Base-by-base conservation (phyloP, 192 early-diverging fungal genomes). In the Entomortierella parvispora region DNA sequence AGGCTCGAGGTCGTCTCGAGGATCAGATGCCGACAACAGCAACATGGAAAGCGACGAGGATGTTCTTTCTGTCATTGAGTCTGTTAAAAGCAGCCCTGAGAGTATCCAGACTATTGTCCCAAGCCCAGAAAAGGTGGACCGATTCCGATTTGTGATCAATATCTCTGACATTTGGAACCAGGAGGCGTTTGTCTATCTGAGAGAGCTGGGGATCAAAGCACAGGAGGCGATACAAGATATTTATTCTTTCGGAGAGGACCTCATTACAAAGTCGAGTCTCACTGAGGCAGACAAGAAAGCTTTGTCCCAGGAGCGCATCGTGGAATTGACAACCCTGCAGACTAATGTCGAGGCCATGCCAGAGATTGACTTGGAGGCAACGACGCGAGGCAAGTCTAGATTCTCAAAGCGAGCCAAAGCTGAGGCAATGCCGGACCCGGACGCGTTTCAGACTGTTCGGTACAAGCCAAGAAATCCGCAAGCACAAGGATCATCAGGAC, bases 361-460 rank as follows among this genome's bases (percentile, higher is more conserved):
- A 15, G 62, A 64, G n/a, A n/a, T n/a, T n/a, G 42, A 25, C 9
- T 12, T 32, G 3, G 18, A 31, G 22, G 20, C 43, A 15, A 31
- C 8, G 14, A 32, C 18, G n/a, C 31, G 31, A 33, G n/a, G 18
- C 2, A 56, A 46, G 28, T n/a, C 20, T 9, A 14, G 31, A 14
- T 45, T 29, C 54, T 45, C 14, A 4, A 48, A 34, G 10, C 32
- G 34, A 12, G 2, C 12, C 42, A 50, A 58, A 23, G 26, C 14
- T 7, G 11, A 37, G 14, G 54, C 62, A 5, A 34, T 1, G n/a
- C 46, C 53, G 7, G 49, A 72, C 17, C 55, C 26, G 3, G 57
- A 65, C n/a, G 20, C 47, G 5, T 72, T 72, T 15, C 70, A 72
- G 40, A 72, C 70, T 10, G 70, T 72, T 5, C 70, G 70, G 1